These are phyloP conservation scores for Drechmeria coniospora DNA, from an alignment of 2,329 filamentous ascomycete genomes.

Conservation along the genomic window DNA sequence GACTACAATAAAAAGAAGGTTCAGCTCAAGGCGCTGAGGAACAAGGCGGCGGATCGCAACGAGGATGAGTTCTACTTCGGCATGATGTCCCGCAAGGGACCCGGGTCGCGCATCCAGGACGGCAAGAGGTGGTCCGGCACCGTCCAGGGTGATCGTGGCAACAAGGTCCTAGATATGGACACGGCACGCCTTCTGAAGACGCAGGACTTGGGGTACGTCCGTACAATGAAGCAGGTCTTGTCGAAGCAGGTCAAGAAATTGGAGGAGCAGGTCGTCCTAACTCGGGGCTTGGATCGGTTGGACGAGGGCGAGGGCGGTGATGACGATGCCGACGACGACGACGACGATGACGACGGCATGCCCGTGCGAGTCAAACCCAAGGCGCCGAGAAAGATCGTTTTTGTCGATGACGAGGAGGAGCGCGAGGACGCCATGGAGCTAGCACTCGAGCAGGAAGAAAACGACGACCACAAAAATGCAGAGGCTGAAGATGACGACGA, in stretches of 20 bases:
- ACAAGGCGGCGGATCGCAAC: conserved; percentile 50
- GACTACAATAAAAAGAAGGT: conserved; percentile 53
- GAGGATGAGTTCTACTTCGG: conserved; percentile 61
- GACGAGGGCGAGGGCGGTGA: conserved; percentile 19
- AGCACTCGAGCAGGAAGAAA: conserved; percentile 13
- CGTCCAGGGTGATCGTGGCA: conserved; percentile 41
- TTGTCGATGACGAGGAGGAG: conserved; percentile 26
- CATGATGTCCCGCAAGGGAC: conserved; percentile 48
- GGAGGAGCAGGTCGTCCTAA: conserved; percentile 36
- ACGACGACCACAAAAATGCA: conserved; percentile 7
- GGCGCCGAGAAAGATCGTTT: conserved; percentile 34
- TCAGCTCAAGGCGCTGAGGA: conserved; percentile 40
- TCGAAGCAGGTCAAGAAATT: conserved; percentile 40
- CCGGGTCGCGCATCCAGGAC: conserved; percentile 30
- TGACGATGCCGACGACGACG: conserved; percentile 15
- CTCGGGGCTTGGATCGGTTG: conserved; percentile 19
- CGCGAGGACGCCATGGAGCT: conserved; percentile 15
- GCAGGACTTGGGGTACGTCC: conserved; percentile 50
- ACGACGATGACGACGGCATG: conserved; percentile 17
- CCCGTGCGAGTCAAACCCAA: conserved; percentile 14
- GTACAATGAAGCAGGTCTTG: conserved; percentile 45
- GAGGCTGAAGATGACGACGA: conserved; percentile 8
- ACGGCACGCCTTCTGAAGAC: conserved; percentile 50
- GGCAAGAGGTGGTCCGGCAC: conserved; percentile 39
- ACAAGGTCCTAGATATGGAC: conserved; percentile 37